Percentiles rank a stretch among this genome's conserved stretches.
phyloP scores from a whole-genome alignment of 1,139 yeast species.

The Hansenula sp. region DNA sequence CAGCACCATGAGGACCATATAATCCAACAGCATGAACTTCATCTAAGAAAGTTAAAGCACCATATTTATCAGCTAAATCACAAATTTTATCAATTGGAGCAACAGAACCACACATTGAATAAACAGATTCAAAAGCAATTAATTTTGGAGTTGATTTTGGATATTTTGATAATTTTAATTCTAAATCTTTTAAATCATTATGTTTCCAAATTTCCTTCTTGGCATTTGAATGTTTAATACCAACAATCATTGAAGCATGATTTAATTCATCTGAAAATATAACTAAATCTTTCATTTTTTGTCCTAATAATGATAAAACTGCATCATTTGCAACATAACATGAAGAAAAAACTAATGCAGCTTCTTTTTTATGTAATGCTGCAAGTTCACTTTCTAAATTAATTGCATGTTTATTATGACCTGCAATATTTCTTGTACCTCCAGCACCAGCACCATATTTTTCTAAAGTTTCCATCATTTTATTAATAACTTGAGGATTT shows the following conservation, averaged over 20 bases:
- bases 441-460: conserved; percentile 99
- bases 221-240: conserved; percentile 87
- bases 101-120: conserved; percentile 97
- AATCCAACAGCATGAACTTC: conserved; percentile 99
- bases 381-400: conserved; percentile 84
- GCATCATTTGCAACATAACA: conserved; percentile 98
- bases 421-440: conserved; percentile 98
- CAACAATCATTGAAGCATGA: conserved; percentile 97
- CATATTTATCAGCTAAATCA: conserved; percentile 94
- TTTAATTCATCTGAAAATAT: conserved; percentile 89
- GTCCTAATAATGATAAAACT: conserved; percentile 86
- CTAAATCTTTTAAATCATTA: conserved; percentile 81
- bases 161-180: conserved; percentile 66
- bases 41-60: conserved; percentile 93
- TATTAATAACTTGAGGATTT: conserved; percentile 63
- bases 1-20: conserved; percentile 99
- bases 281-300: conserved; percentile 82
- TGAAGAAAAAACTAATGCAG: conserved; percentile 90
- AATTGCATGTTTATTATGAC: conserved; percentile 88
- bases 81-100: conserved; percentile 92
- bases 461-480: conserved; percentile 78
- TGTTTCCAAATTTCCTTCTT: conserved; percentile 88
- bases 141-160: conserved; percentile 87
- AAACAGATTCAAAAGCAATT: conserved; percentile 95
- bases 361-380: conserved; percentile 89